Percentiles rank a stretch among this genome's conserved stretches.
Conservation (phyloP, 78 protist genomes). For the Bodo saltans region DNA sequence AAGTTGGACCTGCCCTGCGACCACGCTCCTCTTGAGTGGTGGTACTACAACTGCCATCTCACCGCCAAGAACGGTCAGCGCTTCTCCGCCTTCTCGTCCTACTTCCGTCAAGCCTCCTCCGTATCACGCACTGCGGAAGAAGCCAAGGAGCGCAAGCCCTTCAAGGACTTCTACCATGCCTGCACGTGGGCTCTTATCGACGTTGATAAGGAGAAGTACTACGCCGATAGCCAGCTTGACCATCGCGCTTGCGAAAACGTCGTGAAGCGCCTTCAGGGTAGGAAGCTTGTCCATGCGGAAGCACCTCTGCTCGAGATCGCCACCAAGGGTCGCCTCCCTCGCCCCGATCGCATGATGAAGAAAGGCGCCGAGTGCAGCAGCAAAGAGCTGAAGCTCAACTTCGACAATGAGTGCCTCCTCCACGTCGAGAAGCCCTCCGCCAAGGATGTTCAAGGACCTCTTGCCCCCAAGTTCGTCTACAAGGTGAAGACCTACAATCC, state of each 20-base stretch:
- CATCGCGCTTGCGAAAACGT: neutral
- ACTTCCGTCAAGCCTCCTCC: neutral
- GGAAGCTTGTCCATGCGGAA: neutral
- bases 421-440: neutral
- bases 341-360: neutral
- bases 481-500: neutral
- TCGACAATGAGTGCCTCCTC: neutral
- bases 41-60: neutral
- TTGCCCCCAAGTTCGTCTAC: neutral
- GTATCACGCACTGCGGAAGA: neutral
- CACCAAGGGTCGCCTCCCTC: neutral
- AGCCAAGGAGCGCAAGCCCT: neutral
- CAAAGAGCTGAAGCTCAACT: neutral
- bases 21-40: neutral
- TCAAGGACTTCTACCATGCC: neutral
- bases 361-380: neutral
- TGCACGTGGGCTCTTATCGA: neutral
- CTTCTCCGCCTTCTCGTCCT: neutral
- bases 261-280: neutral
- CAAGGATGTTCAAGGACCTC: neutral
- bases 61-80: neutral
- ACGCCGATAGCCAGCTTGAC: neutral
- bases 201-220: neutral
- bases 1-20: neutral
- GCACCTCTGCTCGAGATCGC: neutral